Evolutionary conservation across 208 protist species (phyloP), one percentile per base, ranked within the genome.

Genomic region (Leishmania gerbilli): DNA sequence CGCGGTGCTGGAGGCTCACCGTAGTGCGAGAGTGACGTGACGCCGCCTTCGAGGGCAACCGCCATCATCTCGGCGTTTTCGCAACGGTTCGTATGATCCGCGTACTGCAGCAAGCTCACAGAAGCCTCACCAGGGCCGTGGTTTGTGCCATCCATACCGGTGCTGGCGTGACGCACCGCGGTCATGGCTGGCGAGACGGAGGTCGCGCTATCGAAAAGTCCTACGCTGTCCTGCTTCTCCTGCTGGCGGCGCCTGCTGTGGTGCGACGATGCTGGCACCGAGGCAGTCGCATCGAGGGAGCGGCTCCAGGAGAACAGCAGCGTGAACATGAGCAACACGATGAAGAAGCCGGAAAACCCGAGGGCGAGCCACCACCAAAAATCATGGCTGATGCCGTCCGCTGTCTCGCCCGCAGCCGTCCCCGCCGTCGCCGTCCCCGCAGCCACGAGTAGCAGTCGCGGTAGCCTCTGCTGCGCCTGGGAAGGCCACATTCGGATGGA

Each of bases 311-410:
- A 76, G 34, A 62, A 45, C 1, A 76, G 51, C 3, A 76, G 72
- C 49, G 60, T 53, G 72, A 76, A 45, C 11, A 76, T 34, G 17
- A 76, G 72, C 31, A 60, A 31, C 8, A 64, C 51, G 2, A 42
- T 15, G 51, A 76, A 60, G 51, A 60, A 64, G 19, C 72, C 72
- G 51, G 47, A 76, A 51, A 64, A 51, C 17, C 49, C 72, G 72
- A 76, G 72, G 31, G 72, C 72, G 17, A 76, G 49, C 72, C 72
- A 76, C 72, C 72, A 76, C 72, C 72, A 76, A 4, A 64, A 64
- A 24, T 76, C 34, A 64, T 64, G 72, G 19, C 31, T 37, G 11
- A 75, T 34, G 49, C 49, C 49, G 27, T 40, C 71, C 17, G 21
- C 24, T 17, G 17, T 34, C 42, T 21, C 40, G 45, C 42, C 68